phyloP scores from a whole-genome alignment of 1,284 basidiomycete species.

The Tylopilus sp. region DNA sequence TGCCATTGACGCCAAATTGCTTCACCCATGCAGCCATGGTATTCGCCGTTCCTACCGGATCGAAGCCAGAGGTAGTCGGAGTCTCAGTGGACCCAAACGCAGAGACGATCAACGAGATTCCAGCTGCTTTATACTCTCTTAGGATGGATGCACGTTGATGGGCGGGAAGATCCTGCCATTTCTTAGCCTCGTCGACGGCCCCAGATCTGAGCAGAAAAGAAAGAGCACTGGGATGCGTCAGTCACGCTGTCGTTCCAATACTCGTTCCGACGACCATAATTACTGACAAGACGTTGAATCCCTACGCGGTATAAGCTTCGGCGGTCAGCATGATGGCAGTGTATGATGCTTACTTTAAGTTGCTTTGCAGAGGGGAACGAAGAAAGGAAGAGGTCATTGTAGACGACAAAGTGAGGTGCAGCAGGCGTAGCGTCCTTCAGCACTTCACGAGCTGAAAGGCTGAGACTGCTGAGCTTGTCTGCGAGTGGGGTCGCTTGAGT shows the following conservation, averaged over 20 bases:
- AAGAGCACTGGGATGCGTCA: constrained; percentile 49
- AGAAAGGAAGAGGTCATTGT: constrained; percentile 56
- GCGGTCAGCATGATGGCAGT: constrained; percentile 1
- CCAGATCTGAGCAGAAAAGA: constrained; percentile 62
- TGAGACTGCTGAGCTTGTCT: constrained; percentile 30
- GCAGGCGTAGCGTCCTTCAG: constrained; percentile 54
- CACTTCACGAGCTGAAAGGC: constrained; percentile 48
- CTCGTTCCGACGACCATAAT: background rate
- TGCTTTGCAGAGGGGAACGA: constrained; percentile 53
- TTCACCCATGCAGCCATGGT: constrained; percentile 63
- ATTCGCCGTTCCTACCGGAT: constrained; percentile 55
- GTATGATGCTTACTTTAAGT: constrained; percentile 47
- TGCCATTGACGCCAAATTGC: constrained; percentile 62
- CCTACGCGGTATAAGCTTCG: constrained; percentile 33
- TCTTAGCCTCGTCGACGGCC: constrained; percentile 59
- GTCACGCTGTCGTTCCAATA: background rate
- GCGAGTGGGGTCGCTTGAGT: constrained; percentile 29
- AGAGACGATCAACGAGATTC: constrained; percentile 68
- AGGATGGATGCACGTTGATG: constrained; percentile 56
- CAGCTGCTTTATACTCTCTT: constrained; percentile 63
- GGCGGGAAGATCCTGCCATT: constrained; percentile 54
- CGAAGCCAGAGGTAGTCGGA: constrained; percentile 57
- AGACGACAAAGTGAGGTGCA: constrained; percentile 62
- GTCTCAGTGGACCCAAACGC: constrained; percentile 59
- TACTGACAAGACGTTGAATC: constrained; percentile 54